These are phyloP conservation scores for Ceratorhiza oryzae-sativae DNA, from an alignment of 1,284 basidiomycete genomes.

Conservation along the genomic window DNA sequence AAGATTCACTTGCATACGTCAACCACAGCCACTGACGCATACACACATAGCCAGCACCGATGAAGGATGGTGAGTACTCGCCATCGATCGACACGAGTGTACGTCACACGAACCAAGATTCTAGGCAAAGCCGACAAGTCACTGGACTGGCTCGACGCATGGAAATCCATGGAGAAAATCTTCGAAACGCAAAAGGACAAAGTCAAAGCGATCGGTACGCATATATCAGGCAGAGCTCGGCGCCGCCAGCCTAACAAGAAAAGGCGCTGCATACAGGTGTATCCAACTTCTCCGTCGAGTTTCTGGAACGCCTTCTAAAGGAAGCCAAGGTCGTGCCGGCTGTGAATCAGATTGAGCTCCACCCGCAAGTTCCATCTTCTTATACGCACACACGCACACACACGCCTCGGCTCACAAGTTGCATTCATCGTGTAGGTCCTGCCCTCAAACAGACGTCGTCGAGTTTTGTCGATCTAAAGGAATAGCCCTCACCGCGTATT, in stretches of 20 bases:
- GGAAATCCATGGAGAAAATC: slow-evolving; percentile 68
- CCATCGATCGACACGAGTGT: slow-evolving; percentile 33
- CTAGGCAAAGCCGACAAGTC: slow-evolving; percentile 58
- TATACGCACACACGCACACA: not conserved
- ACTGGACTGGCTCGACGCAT: slow-evolving; percentile 60
- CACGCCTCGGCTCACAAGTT: not conserved
- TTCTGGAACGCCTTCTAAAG: slow-evolving; percentile 64
- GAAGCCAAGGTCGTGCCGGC: slow-evolving; percentile 73
- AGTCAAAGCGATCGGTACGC: slow-evolving; percentile 71
- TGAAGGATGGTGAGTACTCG: slow-evolving; percentile 55
- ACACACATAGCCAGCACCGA: slow-evolving; percentile 63
- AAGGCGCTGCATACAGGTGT: slow-evolving; percentile 58
- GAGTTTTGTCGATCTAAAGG: slow-evolving; percentile 63
- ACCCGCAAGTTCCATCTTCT: slow-evolving; percentile 18
- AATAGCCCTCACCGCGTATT: slow-evolving; percentile 76
- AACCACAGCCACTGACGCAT: no score
- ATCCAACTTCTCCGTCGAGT: slow-evolving; percentile 72
- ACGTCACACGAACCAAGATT: slow-evolving; percentile 32
- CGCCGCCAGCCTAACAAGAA: not conserved
- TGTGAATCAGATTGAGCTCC: slow-evolving; percentile 70
- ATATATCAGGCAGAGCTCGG: not conserved
- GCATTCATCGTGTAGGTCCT: slow-evolving; percentile 54
- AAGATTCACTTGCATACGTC: not conserved
- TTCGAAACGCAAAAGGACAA: slow-evolving; percentile 61
- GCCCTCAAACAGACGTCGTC: slow-evolving; percentile 68